A percentile compares a stretch with the other conserved stretches of the same genome.
Conservation (phyloP, 225 moss, liverwort and hornwort genomes). For the Polytrichum commune region DNA sequence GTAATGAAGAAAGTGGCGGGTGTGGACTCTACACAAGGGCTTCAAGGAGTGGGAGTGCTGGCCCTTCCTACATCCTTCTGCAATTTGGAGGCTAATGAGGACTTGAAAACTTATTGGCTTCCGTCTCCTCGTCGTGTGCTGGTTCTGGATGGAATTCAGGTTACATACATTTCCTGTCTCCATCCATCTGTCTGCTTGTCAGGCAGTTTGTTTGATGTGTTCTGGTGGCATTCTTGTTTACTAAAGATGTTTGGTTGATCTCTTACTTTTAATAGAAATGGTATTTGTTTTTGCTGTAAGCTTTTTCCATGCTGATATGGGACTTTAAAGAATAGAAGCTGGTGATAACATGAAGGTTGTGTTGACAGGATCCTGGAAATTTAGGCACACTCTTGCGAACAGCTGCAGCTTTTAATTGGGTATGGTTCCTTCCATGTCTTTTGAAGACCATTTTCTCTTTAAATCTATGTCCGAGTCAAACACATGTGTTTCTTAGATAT, state of each 20-base stretch:
- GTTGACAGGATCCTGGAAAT: slow-evolving; percentile 86
- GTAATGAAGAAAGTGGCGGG: slow-evolving; percentile 84
- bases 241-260: too few species aligned
- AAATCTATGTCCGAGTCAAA: too few species aligned
- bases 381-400: slow-evolving; percentile 86
- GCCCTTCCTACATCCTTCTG: slow-evolving; percentile 63
- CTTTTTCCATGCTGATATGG: too few species aligned
- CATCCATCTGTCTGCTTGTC: not conserved
- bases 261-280: too few species aligned
- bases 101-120: slow-evolving; percentile 41
- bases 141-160: slow-evolving; percentile 87
- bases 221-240: too few species aligned
- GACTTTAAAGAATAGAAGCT: too few species aligned
- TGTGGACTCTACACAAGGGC: slow-evolving; percentile 71
- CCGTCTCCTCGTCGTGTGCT: slow-evolving; percentile 65
- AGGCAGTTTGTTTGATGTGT: too few species aligned
- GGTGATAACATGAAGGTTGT: slow-evolving; percentile 8
- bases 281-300: too few species aligned
- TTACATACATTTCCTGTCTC: slow-evolving; percentile 3
- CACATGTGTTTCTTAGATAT: too few species aligned
- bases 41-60: slow-evolving; percentile 66
- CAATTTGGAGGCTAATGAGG: slow-evolving; percentile 30
- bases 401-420: slow-evolving; percentile 88
- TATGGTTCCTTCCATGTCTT: slow-evolving; percentile 20
- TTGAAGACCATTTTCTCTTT: too few species aligned